These are phyloP conservation scores for Epithele typhae DNA, from an alignment of 768 basidiomycete species.

Conservation along the genomic window DNA sequence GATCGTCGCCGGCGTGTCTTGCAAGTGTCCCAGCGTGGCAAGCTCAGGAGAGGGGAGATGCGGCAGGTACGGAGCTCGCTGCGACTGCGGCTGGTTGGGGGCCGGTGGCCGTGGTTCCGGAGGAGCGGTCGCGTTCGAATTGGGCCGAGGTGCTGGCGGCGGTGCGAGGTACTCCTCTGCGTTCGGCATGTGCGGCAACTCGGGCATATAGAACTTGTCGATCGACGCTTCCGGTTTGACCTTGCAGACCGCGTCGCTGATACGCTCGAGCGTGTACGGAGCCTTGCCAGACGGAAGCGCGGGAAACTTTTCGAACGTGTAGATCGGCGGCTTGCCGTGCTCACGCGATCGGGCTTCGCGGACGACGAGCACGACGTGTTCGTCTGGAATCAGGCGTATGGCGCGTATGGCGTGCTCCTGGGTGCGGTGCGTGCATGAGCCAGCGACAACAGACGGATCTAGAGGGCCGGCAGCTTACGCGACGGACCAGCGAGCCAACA, in stretches of 20 bases:
- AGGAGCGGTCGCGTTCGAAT: neutral
- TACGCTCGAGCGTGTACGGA: neutral
- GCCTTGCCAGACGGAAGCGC: conserved; percentile 8
- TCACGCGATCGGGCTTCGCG: conserved; percentile 5
- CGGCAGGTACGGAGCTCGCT: neutral
- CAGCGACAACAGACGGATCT: neutral
- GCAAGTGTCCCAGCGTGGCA: no score
- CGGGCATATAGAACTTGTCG: conserved; percentile 8
- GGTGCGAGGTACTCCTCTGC: neutral
- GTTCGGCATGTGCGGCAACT: conserved; percentile 5
- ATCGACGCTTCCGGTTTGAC: neutral
- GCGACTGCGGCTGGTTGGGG: neutral
- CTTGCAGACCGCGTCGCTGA: neutral
- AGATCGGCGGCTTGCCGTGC: neutral
- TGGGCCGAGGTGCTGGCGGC: neutral
- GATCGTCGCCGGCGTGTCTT: no score
- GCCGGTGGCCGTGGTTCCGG: neutral
- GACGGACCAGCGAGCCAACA: neutral
- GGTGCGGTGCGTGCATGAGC: neutral
- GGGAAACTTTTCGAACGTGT: conserved; percentile 15
- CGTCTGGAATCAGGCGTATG: conserved; percentile 16
- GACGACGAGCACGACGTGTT: conserved; percentile 20
- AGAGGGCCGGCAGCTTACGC: neutral
- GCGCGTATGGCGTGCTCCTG: conserved; percentile 12
- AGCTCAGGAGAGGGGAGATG: conserved; percentile 3